Conservation (phyloP, 1,284 basidiomycete species). For the Malassezia caprae region DNA sequence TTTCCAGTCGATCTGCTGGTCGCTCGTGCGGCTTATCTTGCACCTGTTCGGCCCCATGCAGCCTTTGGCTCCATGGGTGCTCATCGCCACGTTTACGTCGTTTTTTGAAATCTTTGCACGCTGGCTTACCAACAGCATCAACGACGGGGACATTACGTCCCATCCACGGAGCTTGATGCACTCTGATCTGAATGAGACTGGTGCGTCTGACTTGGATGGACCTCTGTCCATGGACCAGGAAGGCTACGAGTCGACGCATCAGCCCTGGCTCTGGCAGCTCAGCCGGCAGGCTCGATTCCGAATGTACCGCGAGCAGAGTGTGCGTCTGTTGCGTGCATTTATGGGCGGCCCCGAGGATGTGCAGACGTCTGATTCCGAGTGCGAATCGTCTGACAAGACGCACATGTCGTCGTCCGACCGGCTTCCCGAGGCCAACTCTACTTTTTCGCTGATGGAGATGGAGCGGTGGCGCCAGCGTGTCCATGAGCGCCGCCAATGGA, state of each 20-base stretch:
- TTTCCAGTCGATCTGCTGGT: constrained; percentile 75
- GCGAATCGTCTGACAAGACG: constrained; percentile 2
- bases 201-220: constrained; percentile 11
- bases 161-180: constrained; percentile 15
- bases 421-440: not conserved
- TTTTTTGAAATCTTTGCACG: constrained; percentile 37
- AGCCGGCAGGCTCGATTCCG: constrained; percentile 8
- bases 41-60: constrained; percentile 59
- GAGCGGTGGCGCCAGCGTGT: constrained; percentile 9
- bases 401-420: not conserved
- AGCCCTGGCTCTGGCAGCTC: constrained; percentile 20
- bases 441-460: not conserved
- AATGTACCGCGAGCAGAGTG: constrained; percentile 22
- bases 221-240: constrained; percentile 10
- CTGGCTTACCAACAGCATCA: constrained; percentile 47
- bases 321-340: constrained; percentile 32
- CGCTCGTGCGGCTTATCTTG: constrained; percentile 67
- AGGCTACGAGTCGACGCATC: not conserved
- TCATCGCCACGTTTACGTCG: constrained; percentile 65
- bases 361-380: not conserved
- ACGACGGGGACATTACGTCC: constrained; percentile 26
- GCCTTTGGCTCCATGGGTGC: constrained; percentile 66
- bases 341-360: constrained; percentile 26
- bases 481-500: constrained; percentile 3
- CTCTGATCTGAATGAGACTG: constrained; percentile 16